phyloP scores from a whole-genome alignment of 2,329 filamentous ascomycete species.

The Penicillium sp. region DNA sequence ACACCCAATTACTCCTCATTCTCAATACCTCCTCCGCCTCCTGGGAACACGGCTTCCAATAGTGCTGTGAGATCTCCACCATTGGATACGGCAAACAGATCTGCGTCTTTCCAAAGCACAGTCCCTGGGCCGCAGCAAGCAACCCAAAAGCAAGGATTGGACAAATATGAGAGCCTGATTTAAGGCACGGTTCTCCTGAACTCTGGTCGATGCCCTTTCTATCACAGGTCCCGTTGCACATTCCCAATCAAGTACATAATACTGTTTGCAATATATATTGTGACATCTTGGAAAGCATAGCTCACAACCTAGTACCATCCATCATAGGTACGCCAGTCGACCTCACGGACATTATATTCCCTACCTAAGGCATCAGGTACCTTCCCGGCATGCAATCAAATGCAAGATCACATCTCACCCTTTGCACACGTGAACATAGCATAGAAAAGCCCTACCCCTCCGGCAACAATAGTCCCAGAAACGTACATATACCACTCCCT shows the following conservation, averaged over 20 bases:
- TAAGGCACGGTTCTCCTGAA: slow-evolving; percentile 25
- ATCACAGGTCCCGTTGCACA: background rate
- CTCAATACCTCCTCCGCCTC: slow-evolving; percentile 43
- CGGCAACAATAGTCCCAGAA: too few relatives aligned
- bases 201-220: slow-evolving; percentile 10
- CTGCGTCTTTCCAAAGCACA: slow-evolving; percentile 26
- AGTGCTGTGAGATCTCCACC: slow-evolving; percentile 21
- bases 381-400: too few relatives aligned
- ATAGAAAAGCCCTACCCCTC: too few relatives aligned
- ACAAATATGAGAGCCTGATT: slow-evolving; percentile 56
- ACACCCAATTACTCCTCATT: slow-evolving; percentile 36
- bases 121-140: slow-evolving; percentile 22
- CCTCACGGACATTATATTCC: too few relatives aligned
- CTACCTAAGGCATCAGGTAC: too few relatives aligned
- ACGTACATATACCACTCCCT: too few relatives aligned
- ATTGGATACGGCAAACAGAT: slow-evolving; percentile 15
- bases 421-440: too few relatives aligned
- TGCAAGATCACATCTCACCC: too few relatives aligned
- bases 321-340: too few relatives aligned
- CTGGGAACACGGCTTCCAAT: slow-evolving; percentile 19
- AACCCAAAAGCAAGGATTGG: slow-evolving; percentile 45
- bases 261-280: background rate
- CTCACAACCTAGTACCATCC: too few relatives aligned
- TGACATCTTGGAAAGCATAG: too few relatives aligned
- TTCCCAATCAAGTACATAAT: slow-evolving; percentile 3